A percentile compares a stretch with the other conserved stretches of the same genome.
Conservation (phyloP, 768 basidiomycete species). For the Cyclocybe cylindracea region DNA sequence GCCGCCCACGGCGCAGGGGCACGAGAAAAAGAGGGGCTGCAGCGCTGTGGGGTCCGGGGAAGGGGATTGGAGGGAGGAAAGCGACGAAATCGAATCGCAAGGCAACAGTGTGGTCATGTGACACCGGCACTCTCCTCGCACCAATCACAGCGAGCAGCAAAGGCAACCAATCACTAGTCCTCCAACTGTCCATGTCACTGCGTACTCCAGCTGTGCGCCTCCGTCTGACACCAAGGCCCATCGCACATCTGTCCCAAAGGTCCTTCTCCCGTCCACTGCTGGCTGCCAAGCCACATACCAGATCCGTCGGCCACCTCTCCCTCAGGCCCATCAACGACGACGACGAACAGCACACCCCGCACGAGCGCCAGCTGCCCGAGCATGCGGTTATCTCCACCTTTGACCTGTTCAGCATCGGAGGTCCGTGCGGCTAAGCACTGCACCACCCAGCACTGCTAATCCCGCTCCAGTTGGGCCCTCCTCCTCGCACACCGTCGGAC, state of each 20-base stretch:
- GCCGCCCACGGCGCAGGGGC: no score
- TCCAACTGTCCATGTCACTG: background rate
- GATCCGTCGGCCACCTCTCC: slow-evolving; percentile 7
- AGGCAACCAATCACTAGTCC: background rate
- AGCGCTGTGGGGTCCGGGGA: no score
- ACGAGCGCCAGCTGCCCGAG: slow-evolving; percentile 46
- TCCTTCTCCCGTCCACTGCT: background rate
- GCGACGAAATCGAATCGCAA: no score
- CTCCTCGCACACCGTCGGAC: slow-evolving; percentile 53
- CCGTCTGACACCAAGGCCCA: slow-evolving; percentile 4
- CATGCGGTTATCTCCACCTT: slow-evolving; percentile 95
- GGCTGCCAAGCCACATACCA: background rate
- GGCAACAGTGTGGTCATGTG: no score
- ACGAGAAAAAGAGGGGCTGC: no score
- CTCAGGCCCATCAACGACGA: slow-evolving; percentile 10
- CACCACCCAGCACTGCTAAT: slow-evolving; percentile 3
- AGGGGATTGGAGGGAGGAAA: no score
- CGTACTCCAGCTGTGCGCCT: no score
- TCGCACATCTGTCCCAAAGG: background rate
- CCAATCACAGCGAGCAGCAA: no score
- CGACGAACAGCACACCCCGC: background rate
- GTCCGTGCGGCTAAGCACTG: slow-evolving; percentile 36
- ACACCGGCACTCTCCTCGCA: no score
- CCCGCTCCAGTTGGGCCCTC: slow-evolving; percentile 45
- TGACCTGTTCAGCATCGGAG: slow-evolving; percentile 90